These are phyloP conservation scores for Psilocybe azurescens DNA, from an alignment of 768 basidiomycete species.

Conservation along the genomic window DNA sequence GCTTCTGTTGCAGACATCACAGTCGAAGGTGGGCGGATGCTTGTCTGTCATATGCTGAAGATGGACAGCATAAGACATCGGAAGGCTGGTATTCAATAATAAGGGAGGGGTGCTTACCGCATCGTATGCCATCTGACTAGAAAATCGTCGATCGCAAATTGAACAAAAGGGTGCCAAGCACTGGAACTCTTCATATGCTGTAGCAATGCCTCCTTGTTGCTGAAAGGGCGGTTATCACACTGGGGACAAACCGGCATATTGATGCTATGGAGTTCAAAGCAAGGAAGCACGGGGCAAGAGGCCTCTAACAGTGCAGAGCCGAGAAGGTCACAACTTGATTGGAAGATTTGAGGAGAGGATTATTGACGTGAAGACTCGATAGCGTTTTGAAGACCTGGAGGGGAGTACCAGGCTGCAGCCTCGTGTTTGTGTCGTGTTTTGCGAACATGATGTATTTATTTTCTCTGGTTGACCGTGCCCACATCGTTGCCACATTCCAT, in stretches of 20 bases:
- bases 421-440: slow-evolving; percentile 28
- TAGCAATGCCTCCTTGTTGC: slow-evolving; percentile 41
- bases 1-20: slow-evolving; percentile 35
- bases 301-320: too few species aligned
- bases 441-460: slow-evolving; percentile 1
- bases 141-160: slow-evolving; percentile 40
- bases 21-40: slow-evolving; percentile 50
- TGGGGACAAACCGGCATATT: slow-evolving; percentile 41
- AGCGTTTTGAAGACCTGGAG: slow-evolving; percentile 8
- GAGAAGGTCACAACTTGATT: too few species aligned
- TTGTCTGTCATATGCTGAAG: slow-evolving; percentile 45
- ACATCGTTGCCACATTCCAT: too few species aligned
- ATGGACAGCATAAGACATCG: background rate
- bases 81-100: slow-evolving; percentile 1
- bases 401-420: slow-evolving; percentile 16
- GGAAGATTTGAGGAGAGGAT: too few species aligned
- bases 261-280: too few species aligned
- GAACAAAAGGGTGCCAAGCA: slow-evolving; percentile 40
- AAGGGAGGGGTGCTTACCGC: slow-evolving; percentile 33
- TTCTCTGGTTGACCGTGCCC: background rate
- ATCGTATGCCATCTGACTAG: slow-evolving; percentile 39
- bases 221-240: slow-evolving; percentile 39
- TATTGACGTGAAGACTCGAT: background rate
- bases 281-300: too few species aligned
- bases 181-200: slow-evolving; percentile 43